These are phyloP conservation scores for Verticillium isaacii DNA, from an alignment of 2,329 filamentous ascomycete genomes.

Conservation along the genomic window DNA sequence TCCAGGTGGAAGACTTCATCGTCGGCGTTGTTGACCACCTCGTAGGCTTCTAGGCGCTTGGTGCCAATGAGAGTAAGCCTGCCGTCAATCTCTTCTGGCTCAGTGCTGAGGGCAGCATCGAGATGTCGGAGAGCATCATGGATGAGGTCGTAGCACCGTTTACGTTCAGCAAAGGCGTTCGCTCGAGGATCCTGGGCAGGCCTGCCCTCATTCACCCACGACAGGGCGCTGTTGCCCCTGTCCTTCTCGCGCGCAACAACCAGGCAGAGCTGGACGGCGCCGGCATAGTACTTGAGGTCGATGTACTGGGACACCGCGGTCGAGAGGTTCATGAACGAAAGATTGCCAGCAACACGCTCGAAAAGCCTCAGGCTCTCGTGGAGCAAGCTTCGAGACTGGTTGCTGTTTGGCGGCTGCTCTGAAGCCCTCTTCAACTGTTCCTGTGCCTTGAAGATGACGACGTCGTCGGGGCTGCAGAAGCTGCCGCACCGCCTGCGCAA, in stretches of 20 bases:
- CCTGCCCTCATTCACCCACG: constrained; percentile 82
- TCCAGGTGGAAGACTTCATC: constrained; percentile 95
- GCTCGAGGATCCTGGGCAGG: constrained; percentile 67
- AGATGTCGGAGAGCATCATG: constrained; percentile 75
- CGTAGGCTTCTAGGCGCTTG: constrained; percentile 82
- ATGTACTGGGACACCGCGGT: constrained; percentile 77
- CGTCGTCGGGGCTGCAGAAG: constrained; percentile 96
- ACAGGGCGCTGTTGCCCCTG: constrained; percentile 76
- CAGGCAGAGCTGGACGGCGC: constrained; percentile 83
- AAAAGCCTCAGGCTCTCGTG: constrained; percentile 89
- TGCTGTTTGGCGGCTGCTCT: constrained; percentile 71
- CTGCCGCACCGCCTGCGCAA: constrained; percentile 86
- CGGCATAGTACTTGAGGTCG: constrained; percentile 81
- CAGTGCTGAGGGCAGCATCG: constrained; percentile 63
- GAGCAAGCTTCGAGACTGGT: constrained; percentile 71
- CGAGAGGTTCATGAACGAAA: constrained; percentile 76
- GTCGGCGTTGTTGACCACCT: constrained; percentile 78
- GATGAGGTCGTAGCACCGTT: constrained; percentile 80
- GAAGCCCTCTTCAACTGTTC: constrained; percentile 87
- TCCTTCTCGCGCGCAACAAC: constrained; percentile 80
- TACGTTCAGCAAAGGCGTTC: constrained; percentile 64
- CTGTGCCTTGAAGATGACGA: constrained; percentile 97
- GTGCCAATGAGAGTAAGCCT: constrained; percentile 70
- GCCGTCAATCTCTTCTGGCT: constrained; percentile 74
- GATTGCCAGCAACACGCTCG: constrained; percentile 77